Evolutionary conservation across 2,329 filamentous ascomycete species (phyloP), one percentile per base, ranked within the genome.

Genomic region (Aspergillus sp.): DNA sequence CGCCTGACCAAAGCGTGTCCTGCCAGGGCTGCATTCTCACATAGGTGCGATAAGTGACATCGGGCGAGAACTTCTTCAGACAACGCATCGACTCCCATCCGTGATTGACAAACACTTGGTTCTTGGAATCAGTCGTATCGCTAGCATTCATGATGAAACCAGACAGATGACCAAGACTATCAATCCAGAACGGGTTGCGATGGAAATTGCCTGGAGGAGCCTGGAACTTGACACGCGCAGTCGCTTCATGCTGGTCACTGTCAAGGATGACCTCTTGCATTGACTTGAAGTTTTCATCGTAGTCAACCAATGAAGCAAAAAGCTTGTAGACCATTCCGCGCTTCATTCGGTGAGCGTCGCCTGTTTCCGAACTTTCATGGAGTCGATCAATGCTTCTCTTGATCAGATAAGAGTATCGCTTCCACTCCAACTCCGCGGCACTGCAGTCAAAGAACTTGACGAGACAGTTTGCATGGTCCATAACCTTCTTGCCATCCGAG

Each of bases 271-370:
- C 77, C 53, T 80, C 77, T 37, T 76, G 69, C 67, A 81, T 81
- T 39, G 75, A 76, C 42, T 76, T 72, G 62, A 77, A 81, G 54
- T 74, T 77, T 45, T 73, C 69, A 45, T 75, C 72, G 52, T 81
- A 81, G 39, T 73, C 74, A 32, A 81, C 78, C 29, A 81, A 67
- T 42, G 75, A 71, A 57, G 76, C 76, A 68, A 81, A 81, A 40
- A 85, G 76, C 68, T 90, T 90, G 76, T 93, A 93, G 10, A 85
- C 83, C 70, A 90, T 79, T 30, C 85, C 85, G 27, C 85, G 81
- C 39, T 85, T 79, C 49, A 90, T 78, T 67, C 86, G 85, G 61
- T 86, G 85, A 27, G 85, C 84, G 44, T 78, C 76, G 33, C 85
- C 85, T 30, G 72, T 75, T 54, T 78, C 69, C 43, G 85, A 83